phyloP scores from a whole-genome alignment of 176 grass and related monocot genomes.

The Aegilops longissima region DNA sequence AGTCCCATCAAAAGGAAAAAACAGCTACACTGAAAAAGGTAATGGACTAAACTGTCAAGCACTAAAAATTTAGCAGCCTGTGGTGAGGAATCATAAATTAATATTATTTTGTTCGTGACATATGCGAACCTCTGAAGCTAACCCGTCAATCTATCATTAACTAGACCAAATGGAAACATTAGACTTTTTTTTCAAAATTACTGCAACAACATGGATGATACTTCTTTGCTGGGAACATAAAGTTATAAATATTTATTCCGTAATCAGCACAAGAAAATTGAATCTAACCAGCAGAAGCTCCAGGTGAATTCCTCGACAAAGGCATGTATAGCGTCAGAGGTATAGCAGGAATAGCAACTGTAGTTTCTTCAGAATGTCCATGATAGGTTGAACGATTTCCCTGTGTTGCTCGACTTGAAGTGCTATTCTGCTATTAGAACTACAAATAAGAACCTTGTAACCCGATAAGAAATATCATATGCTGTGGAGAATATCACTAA shows the following conservation, averaged over 20 bases:
- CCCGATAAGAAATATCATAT: constrained; percentile 6
- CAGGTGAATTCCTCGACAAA: constrained; percentile 26
- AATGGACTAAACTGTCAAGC: not conserved
- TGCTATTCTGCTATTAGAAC: constrained; percentile 33
- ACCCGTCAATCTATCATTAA: not conserved
- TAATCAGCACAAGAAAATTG: constrained; percentile 12
- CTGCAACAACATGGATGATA: not conserved
- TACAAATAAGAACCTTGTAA: constrained; percentile 28
- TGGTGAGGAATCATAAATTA: not conserved
- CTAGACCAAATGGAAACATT: not conserved
- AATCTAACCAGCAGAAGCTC: constrained; percentile 47
- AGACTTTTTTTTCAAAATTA: not conserved
- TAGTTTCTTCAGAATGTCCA: constrained; percentile 32
- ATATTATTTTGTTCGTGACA: not conserved
- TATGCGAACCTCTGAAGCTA: not conserved
- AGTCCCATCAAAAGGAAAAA: no score
- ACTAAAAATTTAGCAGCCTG: not conserved
- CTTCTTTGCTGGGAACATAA: not conserved
- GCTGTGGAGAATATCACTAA: not conserved
- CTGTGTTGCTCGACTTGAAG: constrained; percentile 4
- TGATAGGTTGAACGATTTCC: constrained; percentile 24
- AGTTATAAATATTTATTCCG: not conserved
- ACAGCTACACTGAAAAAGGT: not conserved
- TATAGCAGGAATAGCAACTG: constrained; percentile 55
- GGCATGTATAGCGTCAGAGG: constrained; percentile 60